These are phyloP conservation scores for Pyronema domesticum DNA, from an alignment of 495 filamentous ascomycete species.

Conservation along the genomic window DNA sequence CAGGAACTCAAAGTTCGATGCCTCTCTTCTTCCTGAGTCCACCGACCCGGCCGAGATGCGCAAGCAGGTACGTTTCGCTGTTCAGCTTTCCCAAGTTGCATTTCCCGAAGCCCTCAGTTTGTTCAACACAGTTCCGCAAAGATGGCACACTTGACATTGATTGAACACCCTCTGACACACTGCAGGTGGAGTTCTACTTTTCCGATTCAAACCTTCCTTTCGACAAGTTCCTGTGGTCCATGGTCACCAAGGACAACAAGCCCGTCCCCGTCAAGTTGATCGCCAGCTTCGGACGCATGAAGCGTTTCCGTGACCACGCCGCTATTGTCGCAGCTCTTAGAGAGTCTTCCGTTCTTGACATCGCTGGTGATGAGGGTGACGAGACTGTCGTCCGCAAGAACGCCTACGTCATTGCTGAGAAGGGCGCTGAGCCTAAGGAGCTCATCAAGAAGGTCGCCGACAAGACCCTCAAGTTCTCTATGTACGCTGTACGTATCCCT, in stretches of 20 bases:
- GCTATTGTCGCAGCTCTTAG: conserved; percentile 68
- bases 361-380: conserved; percentile 41
- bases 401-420: background rate
- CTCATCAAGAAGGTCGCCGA: conserved; percentile 34
- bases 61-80: conserved; percentile 43
- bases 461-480: conserved; percentile 38
- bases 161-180: background rate
- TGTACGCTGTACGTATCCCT: conserved; percentile 36
- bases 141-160: too few relatives aligned
- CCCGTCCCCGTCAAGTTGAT: conserved; percentile 58
- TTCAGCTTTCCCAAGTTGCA: background rate
- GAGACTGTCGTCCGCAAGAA: conserved; percentile 57
- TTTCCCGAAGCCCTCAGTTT: too few relatives aligned
- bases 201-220: conserved; percentile 74
- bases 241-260: conserved; percentile 60
- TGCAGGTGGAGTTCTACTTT: conserved; percentile 96
- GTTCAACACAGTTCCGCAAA: background rate
- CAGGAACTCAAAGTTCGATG: conserved; percentile 43
- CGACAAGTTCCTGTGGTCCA: conserved; percentile 68
- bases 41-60: conserved; percentile 62
- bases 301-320: conserved; percentile 64
- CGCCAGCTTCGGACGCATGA: conserved; percentile 83
- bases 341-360: conserved; percentile 47
- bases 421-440: conserved; percentile 21
- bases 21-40: conserved; percentile 40